Conservation (phyloP, 495 filamentous ascomycete genomes). For the Penicillium cinerascens region DNA sequence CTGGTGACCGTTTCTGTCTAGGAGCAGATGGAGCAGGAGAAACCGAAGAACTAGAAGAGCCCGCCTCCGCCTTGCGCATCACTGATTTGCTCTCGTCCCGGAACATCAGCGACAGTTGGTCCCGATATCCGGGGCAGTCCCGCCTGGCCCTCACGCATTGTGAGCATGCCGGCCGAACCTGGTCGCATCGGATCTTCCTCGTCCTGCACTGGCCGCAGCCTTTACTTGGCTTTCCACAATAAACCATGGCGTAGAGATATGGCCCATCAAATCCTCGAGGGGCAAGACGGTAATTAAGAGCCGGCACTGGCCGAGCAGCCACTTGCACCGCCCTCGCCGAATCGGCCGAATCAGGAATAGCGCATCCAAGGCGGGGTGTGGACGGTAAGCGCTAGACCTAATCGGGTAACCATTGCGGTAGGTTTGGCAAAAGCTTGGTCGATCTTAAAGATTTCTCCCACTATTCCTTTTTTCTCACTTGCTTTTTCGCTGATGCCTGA, state of each 20-base stretch:
- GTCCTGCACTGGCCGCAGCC: conserved; percentile 71
- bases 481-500: neutral
- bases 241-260: conserved; percentile 53
- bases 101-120: conserved; percentile 66
- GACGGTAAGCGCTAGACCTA: conserved; percentile 2
- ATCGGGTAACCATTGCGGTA: conserved; percentile 16
- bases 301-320: neutral
- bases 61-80: conserved; percentile 57
- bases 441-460: neutral
- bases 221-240: conserved; percentile 69
- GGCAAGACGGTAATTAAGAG: neutral
- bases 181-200: conserved; percentile 65
- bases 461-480: neutral
- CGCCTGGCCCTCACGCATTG: conserved; percentile 65
- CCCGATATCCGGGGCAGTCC: conserved; percentile 67
- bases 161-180: conserved; percentile 59
- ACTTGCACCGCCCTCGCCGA: conserved; percentile 5
- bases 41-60: conserved; percentile 12
- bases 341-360: conserved; percentile 6
- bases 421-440: neutral
- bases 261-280: neutral
- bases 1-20: conserved; percentile 8
- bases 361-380: neutral
- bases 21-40: neutral
- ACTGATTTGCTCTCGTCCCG: conserved; percentile 69